A percentile compares a stretch with the other conserved stretches of the same genome.
phyloP scores from a whole-genome alignment of 148 eudicot genomes.

The Vaccinium corymbosum region DNA sequence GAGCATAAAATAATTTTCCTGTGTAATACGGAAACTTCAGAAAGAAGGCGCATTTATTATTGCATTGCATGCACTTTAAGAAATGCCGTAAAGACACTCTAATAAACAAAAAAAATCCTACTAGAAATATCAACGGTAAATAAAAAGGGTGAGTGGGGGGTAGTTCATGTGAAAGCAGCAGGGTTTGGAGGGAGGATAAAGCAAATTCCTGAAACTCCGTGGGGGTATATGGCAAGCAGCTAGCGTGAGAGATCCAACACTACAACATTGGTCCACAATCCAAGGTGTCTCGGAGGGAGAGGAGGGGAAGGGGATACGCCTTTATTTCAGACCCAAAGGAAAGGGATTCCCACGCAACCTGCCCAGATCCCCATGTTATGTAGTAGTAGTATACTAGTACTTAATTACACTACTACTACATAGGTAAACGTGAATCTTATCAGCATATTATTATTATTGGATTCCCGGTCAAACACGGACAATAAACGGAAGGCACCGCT shows the following conservation, averaged over 20 bases:
- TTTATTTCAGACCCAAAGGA: conserved; percentile 32
- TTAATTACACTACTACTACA: too few relatives aligned
- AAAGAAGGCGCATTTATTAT: background rate
- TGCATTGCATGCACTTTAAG: background rate
- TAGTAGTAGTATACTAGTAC: too few relatives aligned
- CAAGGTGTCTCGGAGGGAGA: conserved; percentile 20
- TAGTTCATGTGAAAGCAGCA: conserved; percentile 9
- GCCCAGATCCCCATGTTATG: conserved; percentile 5
- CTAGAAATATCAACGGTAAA: background rate
- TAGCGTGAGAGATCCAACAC: conserved; percentile 24
- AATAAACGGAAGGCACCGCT: background rate
- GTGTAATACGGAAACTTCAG: background rate
- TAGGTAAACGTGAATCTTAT: background rate
- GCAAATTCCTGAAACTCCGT: conserved; percentile 33
- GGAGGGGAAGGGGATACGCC: conserved; percentile 4
- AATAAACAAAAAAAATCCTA: background rate
- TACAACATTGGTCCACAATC: conserved; percentile 16
- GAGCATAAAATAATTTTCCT: background rate
- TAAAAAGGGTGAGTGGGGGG: background rate
- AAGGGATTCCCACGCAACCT: conserved; percentile 32
- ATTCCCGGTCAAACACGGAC: conserved; percentile 32
- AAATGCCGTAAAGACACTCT: background rate
- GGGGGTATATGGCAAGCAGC: conserved; percentile 8
- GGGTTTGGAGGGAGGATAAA: background rate
- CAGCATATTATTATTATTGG: background rate